Conservation (phyloP, 2,329 filamentous ascomycete species). For the Phyllosticta citriasiana region DNA sequence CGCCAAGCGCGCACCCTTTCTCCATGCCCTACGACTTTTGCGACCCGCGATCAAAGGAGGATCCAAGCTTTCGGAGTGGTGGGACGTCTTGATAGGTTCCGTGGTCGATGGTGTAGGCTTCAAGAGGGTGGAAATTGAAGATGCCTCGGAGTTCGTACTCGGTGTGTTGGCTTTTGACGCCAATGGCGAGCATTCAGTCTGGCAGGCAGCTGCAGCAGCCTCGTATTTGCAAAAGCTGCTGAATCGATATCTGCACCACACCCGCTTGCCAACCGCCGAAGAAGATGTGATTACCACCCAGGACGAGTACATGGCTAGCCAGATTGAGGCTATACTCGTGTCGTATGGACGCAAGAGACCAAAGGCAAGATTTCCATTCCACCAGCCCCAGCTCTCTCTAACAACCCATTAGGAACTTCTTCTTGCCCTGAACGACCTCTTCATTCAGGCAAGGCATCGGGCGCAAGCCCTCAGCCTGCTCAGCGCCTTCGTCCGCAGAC, state of each 20-base stretch:
- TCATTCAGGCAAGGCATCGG: conserved; percentile 55
- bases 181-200: conserved; percentile 41
- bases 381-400: background rate
- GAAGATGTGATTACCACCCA: conserved; percentile 32
- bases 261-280: conserved; percentile 26
- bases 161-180: conserved; percentile 55
- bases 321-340: conserved; percentile 44
- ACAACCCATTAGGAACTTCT: conserved; percentile 50
- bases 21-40: conserved; percentile 55
- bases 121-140: conserved; percentile 54
- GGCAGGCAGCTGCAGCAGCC: conserved; percentile 34
- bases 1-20: conserved; percentile 54
- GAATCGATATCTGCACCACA: conserved; percentile 33
- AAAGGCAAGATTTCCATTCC: conserved; percentile 33
- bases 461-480: conserved; percentile 56
- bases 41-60: conserved; percentile 54
- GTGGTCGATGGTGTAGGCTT: conserved; percentile 47
- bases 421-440: conserved; percentile 52
- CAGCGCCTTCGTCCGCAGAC: conserved; percentile 61
- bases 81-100: conserved; percentile 52
- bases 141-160: conserved; percentile 55
- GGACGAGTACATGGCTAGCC: conserved; percentile 37
- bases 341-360: conserved; percentile 58
- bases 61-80: conserved; percentile 59
- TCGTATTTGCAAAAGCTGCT: conserved; percentile 46